These are phyloP conservation scores for Kodamaea arcana DNA, from an alignment of 1,139 yeast species.

Conservation along the genomic window DNA sequence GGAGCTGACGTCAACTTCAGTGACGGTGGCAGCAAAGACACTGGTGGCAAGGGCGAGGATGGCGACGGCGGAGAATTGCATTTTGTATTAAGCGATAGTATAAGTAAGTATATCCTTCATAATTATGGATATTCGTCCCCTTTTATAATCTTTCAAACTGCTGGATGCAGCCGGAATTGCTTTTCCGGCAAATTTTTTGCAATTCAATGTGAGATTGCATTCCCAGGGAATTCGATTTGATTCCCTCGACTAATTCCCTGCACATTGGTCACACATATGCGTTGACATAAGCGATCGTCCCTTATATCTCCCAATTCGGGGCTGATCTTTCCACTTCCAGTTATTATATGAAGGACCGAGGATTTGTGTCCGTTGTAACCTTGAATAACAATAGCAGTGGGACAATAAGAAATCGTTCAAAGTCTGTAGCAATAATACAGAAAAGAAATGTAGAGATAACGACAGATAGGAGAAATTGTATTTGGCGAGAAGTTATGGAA, in stretches of 20 bases:
- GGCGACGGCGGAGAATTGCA: constrained; percentile 25
- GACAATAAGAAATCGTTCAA: neutral
- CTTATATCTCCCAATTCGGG: neutral
- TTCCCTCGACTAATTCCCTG: neutral
- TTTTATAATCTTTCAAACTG: neutral
- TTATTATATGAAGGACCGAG: neutral
- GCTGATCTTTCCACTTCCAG: neutral
- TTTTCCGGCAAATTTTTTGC: neutral
- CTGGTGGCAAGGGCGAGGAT: constrained; percentile 23
- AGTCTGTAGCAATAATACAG: neutral
- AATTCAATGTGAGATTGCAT: neutral
- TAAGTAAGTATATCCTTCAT: constrained; percentile 15
- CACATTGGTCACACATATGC: neutral
- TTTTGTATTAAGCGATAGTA: constrained; percentile 23
- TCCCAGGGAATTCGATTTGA: neutral
- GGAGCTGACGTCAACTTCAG: constrained; percentile 16
- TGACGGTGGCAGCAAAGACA: constrained; percentile 18
- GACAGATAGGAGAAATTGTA: neutral
- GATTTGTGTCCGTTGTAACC: neutral
- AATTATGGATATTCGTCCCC: neutral
- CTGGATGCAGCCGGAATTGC: neutral
- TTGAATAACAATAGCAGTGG: neutral
- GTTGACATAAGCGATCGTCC: neutral
- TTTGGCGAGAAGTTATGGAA: neutral
- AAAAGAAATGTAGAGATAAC: neutral